A percentile compares a stretch with the other conserved stretches of the same genome.
Conservation (phyloP, 306 rosid species). For the Malus sieversii region DNA sequence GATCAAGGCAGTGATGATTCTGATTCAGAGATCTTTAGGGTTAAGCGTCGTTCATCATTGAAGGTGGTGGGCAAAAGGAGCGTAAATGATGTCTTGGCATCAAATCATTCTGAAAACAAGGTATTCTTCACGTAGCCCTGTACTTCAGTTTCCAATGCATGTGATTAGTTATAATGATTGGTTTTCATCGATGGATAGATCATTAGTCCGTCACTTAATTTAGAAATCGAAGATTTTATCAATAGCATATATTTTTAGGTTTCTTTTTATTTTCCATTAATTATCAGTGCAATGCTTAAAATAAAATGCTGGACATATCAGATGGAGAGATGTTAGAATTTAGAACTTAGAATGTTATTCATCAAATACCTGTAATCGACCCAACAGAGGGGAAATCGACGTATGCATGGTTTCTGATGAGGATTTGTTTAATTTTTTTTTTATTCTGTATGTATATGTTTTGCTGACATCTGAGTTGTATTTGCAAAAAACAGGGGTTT, state of each 20-base stretch:
- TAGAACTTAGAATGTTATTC: not conserved
- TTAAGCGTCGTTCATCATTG: conserved; percentile 79
- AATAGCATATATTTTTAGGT: not conserved
- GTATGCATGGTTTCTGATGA: no score
- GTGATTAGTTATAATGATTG: not conserved
- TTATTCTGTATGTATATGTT: not conserved
- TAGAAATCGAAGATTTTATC: not conserved
- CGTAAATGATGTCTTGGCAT: conserved; percentile 20
- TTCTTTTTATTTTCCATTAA: not conserved
- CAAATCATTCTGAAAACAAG: conserved; percentile 58
- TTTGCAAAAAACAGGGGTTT: conserved; percentile 44
- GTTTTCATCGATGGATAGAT: not conserved
- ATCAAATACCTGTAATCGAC: not conserved
- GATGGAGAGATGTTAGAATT: not conserved
- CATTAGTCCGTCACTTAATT: not conserved
- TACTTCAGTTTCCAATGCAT: not conserved
- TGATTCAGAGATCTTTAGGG: conserved; percentile 79
- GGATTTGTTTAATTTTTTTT: not conserved
- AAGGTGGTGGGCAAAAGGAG: conserved; percentile 63
- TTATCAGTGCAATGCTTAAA: not conserved
- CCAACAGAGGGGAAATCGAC: no score
- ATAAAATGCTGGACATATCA: not conserved
- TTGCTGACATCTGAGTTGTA: conserved; percentile 7
- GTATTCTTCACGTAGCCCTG: conserved; percentile 23
- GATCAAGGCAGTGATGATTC: conserved; percentile 68